Evolutionary conservation across 2,329 filamentous ascomycete species (phyloP), one percentile per base, ranked within the genome.

Genomic region (Dactylella cylindrospora): DNA sequence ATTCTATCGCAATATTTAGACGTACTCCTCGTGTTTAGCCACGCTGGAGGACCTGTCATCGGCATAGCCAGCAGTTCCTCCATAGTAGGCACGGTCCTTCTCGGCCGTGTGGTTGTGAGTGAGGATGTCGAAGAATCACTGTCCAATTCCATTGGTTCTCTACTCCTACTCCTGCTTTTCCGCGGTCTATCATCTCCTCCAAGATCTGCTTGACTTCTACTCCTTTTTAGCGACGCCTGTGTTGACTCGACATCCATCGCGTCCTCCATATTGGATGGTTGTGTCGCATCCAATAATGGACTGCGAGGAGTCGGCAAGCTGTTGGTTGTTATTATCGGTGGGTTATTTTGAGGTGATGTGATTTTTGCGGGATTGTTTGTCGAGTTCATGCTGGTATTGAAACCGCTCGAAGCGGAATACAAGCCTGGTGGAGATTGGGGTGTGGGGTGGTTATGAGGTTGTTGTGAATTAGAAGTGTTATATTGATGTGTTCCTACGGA

Each of bases 401-500:
- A 62, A 50, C 57, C 57, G 57, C 57, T 62, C 9, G 57, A 62
- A 26, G 57, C 57, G 57, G 57, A 62, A 54, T 62, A 62, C 49
- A 54, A 45, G 32, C 57, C 57, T 15, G 57, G 57, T 6, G 57
- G 57, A 22, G 57, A 62, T 35, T 62, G 57, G 9, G 57, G 57
- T 22, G 57, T 62, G 12, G 57, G 57, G 36, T 62, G 57, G 29
- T 62, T 62, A 25, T 62, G 57, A 54, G 57, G 57, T 54, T 62
- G 57, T 26, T 62, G 57, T 3, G 57, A 62, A 43, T 62, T 62
- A 12, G 57, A 62, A 50, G 57, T 62, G 57, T 62, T 62, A 62
- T 62, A 62, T 46, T 62, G 57, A 36, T 62, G 57, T 53, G 57
- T 62, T 43, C 57, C 57, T 52, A 62, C 50, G 57, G 57, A 62